phyloP scores from a whole-genome alignment of 176 grass and related monocot species.

The Stipa capillata region DNA sequence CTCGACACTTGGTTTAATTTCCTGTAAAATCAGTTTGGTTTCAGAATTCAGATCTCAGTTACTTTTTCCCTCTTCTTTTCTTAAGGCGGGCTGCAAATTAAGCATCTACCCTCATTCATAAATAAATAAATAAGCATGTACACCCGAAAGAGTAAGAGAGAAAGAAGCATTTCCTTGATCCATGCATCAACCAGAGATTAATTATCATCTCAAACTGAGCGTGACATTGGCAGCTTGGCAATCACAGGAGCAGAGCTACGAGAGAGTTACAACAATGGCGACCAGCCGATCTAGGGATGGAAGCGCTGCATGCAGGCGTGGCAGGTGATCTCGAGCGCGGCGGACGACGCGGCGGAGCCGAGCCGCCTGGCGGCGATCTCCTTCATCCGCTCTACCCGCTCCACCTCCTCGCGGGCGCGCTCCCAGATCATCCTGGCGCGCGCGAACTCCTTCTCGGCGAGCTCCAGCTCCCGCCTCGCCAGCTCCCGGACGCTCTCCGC shows the following conservation, averaged over 20 bases:
- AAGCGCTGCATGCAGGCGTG: constrained; percentile 88
- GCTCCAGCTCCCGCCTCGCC: constrained; percentile 69
- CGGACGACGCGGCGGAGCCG: constrained; percentile 37
- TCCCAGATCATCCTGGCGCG: constrained; percentile 82
- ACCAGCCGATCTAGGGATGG: constrained; percentile 38
- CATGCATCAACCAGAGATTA: constrained; percentile 17
- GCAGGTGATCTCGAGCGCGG: constrained; percentile 94
- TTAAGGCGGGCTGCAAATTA: not conserved
- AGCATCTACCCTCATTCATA: not conserved
- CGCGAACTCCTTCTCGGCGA: constrained; percentile 87
- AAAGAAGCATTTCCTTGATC: not conserved
- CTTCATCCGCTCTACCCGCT: constrained; percentile 94
- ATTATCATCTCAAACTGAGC: constrained; percentile 11
- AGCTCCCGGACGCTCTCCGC: constrained; percentile 75
- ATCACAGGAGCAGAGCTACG: not conserved
- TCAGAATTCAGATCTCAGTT: not conserved
- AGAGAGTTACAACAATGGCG: constrained; percentile 9
- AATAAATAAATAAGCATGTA: not conserved
- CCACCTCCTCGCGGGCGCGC: constrained; percentile 72
- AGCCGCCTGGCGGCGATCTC: constrained; percentile 59
- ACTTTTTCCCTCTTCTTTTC: not conserved
- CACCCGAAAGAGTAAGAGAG: not conserved
- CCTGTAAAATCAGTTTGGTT: not conserved
- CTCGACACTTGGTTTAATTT: not conserved
- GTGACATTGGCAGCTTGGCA: not conserved